Conservation (phyloP, 2,329 filamentous ascomycete genomes). For the Penicillium freii region DNA sequence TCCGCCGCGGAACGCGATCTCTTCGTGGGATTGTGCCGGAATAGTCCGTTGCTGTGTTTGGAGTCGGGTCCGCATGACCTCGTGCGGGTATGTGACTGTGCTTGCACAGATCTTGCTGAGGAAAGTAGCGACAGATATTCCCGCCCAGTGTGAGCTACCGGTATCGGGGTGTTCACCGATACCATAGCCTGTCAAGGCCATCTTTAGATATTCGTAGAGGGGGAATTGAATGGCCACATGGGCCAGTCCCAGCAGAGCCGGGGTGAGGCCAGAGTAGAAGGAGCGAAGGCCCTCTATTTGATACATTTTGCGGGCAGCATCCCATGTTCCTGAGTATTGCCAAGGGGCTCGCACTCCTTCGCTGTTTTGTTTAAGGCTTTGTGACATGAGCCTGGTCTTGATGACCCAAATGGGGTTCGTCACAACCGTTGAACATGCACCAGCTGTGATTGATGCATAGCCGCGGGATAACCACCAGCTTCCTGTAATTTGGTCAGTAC, state of each 20-base stretch:
- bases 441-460: constrained; percentile 86
- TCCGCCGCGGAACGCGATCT: constrained; percentile 49
- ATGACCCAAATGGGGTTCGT: constrained; percentile 99
- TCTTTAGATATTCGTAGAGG: constrained; percentile 90
- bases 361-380: constrained; percentile 59
- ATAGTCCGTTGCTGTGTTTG: constrained; percentile 83
- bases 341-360: constrained; percentile 59
- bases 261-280: constrained; percentile 93
- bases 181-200: constrained; percentile 79
- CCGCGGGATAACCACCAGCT: constrained; percentile 78
- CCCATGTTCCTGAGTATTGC: constrained; percentile 86
- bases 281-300: constrained; percentile 79
- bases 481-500: constrained; percentile 47
- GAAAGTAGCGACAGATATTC: constrained; percentile 83
- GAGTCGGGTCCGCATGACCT: constrained; percentile 87
- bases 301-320: constrained; percentile 97
- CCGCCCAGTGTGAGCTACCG: constrained; percentile 70
- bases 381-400: constrained; percentile 97
- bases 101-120: constrained; percentile 93
- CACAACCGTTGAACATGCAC: constrained; percentile 85
- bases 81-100: constrained; percentile 93
- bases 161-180: constrained; percentile 70
- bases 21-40: constrained; percentile 48
- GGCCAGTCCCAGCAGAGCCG: constrained; percentile 83
- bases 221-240: constrained; percentile 98